phyloP scores from a whole-genome alignment of 2,329 filamentous ascomycete genomes.

The Ceratocystis diversiconidia region DNA sequence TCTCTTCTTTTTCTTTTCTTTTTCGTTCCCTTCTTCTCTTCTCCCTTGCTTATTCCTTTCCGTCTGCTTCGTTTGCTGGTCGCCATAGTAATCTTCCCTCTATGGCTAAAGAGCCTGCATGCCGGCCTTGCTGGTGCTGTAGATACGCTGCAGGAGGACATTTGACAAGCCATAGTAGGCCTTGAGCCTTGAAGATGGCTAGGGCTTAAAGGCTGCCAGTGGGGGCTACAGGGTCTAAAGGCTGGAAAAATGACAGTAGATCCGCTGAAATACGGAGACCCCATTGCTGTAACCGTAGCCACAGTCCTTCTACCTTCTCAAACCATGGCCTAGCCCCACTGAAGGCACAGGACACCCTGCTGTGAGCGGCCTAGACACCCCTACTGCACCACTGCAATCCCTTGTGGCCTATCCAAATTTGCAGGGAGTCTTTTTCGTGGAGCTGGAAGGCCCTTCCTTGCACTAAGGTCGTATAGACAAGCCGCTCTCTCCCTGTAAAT shows the following conservation, averaged over 20 bases:
- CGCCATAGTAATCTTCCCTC: neutral
- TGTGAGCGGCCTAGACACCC: neutral
- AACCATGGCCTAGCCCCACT: neutral
- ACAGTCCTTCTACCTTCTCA: neutral
- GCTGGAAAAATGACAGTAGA: no score
- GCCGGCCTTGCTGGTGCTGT: neutral
- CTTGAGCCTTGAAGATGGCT: neutral
- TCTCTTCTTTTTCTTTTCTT: neutral
- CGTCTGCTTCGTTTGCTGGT: neutral
- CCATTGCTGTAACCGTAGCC: no score
- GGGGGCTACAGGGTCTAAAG: neutral
- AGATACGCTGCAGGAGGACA: neutral
- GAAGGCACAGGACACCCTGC: neutral
- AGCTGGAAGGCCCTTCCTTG: neutral
- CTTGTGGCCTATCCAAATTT: neutral
- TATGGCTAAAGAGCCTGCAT: slow-evolving; percentile 5
- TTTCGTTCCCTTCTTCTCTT: neutral
- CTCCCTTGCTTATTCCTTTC: neutral
- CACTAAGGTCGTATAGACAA: neutral
- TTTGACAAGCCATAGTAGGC: neutral
- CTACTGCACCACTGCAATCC: neutral
- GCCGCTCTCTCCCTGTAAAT: neutral
- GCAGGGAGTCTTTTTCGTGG: neutral
- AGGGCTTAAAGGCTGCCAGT: neutral
- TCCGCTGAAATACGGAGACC: no score